Evolutionary conservation across 1,284 basidiomycete species (phyloP).

Genomic region (Naganishia albida): DNA sequence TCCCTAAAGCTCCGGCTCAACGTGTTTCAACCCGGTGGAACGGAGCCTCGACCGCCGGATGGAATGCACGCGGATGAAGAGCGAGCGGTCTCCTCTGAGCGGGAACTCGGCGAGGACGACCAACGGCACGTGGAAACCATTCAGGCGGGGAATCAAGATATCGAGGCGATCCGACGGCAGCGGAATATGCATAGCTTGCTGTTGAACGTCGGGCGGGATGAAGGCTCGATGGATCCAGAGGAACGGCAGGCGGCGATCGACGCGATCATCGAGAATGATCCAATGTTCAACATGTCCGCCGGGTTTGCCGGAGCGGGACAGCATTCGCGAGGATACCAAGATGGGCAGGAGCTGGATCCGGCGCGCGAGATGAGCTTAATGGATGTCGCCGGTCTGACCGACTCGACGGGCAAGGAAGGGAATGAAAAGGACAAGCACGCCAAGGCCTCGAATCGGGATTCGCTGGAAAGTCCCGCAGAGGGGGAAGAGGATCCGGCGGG

Average conservation of each 20-base stretch:
- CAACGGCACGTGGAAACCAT: slow-evolving; percentile 1
- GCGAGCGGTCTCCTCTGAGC: background rate
- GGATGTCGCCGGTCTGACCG: background rate
- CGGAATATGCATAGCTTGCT: slow-evolving; percentile 13
- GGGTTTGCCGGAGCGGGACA: background rate
- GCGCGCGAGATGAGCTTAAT: slow-evolving; percentile 6
- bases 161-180: slow-evolving; percentile 12
- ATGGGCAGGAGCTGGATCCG: background rate
- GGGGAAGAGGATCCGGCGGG: background rate
- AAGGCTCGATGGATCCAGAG: slow-evolving; percentile 14
- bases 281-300: slow-evolving; percentile 15
- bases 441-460: background rate
- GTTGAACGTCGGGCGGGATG: background rate
- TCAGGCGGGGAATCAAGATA: slow-evolving; percentile 5
- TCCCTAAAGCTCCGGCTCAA: slow-evolving; percentile 29
- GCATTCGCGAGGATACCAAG: background rate
- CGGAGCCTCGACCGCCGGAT: slow-evolving; percentile 25
- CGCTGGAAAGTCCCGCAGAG: background rate
- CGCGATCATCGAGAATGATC: slow-evolving; percentile 24
- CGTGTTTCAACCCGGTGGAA: slow-evolving; percentile 34
- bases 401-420: background rate
- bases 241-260: slow-evolving; percentile 25
- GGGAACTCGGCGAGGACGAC: background rate
- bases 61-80: background rate
- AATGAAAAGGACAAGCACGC: background rate